Base-by-base conservation (phyloP, 1,284 basidiomycete genomes). In the Sporisorium iseilematis-ciliati region DNA sequence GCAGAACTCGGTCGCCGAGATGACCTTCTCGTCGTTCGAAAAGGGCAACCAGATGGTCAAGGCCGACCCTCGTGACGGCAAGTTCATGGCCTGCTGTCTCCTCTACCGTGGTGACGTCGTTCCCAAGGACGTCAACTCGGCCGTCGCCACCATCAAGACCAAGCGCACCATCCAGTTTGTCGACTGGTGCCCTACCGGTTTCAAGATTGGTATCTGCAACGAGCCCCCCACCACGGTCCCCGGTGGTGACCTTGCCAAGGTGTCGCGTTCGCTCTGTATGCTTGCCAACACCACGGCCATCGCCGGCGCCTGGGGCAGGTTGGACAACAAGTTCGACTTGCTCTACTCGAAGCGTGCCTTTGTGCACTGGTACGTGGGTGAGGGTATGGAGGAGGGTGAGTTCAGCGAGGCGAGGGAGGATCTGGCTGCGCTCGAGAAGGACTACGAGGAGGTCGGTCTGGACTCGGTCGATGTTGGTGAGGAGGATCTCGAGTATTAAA, bases 361-460 rank as follows among this genome's bases (percentile, higher is more conserved):
- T 52, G 83, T 82, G 42, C 80, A 84, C 75, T 85, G 81, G 81
- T 96, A 95, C 82, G 93, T 94, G 74, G 95, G 95, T 80, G 95
- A 97, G 87, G 95, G 95, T 88, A 98, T 97, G 95, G 95, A 97
- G 87, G 95, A 97, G 88, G 95, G 95, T 85, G 95, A 98, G 88
- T 96, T 97, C 88, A 94, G 93, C 51, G 95, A 97, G 88, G 95
- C 95, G 29, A 92, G 95, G 79, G 95, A 97, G 88, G 95, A 97
- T 87, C 91, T 97, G 67, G 95, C 95, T 42, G 95, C 95, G 16
- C 90, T 97, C 67, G 95, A 97, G 89, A 96, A 97, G 88, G 83
- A 84, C 71, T 84, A 83, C 73, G 81, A 84, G 61, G 78, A 77
- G 67, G 94, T 97, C 85, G 94, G 93, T 81, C 91, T 93, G 66